Base-by-base conservation (phyloP, 2,329 filamentous ascomycete species). In the Dactylellina leptospora region DNA sequence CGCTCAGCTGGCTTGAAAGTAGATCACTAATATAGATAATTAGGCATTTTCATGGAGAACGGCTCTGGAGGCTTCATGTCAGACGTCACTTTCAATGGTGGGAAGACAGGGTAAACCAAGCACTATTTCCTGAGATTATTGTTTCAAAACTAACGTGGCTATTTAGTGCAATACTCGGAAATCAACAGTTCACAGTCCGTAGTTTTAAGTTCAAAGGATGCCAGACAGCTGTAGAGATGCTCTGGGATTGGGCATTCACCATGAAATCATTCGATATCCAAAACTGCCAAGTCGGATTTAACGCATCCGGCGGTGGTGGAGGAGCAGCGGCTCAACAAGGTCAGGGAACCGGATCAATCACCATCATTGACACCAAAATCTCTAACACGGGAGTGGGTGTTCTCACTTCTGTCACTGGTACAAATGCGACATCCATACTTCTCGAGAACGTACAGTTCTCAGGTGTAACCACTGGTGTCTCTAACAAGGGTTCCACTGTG, bases 51-150 rank as follows among this genome's bases (percentile, higher is more conserved):
- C 76, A 87, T 87, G 76, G 86, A 88, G 68, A 84, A 86, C 55
- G 86, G 87, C 0, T 86, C 84, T 1, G 91, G 91, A 70, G 90
- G 90, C 51, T 93, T 92, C 81, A 90, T 96, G 87, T 85, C 86
- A 11, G 91, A 96, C 78, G 82, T 96, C 30, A 86, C 85, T 71
- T 96, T 96, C 84, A 91, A 91, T 76, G 92, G 91, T 69, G 92
- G 92, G 73, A 85, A 85, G 75, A 88, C 88, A 75, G 91, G 92
- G 51, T 58, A 58, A 28, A n/a, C n/a, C n/a, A n/a, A n/a, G n/a
- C n/a, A n/a, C n/a, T n/a, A n/a, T n/a, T n/a, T n/a, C n/a, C n/a
- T n/a, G n/a, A n/a, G n/a, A n/a, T n/a, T n/a, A n/a, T n/a, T n/a
- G n/a, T n/a, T n/a, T n/a, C n/a, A n/a, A n/a, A n/a, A n/a, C n/a